Percentiles rank a stretch among this genome's conserved stretches.
Conservation (phyloP, 2,329 filamentous ascomycete genomes). For the Trichophaea hybrida region DNA sequence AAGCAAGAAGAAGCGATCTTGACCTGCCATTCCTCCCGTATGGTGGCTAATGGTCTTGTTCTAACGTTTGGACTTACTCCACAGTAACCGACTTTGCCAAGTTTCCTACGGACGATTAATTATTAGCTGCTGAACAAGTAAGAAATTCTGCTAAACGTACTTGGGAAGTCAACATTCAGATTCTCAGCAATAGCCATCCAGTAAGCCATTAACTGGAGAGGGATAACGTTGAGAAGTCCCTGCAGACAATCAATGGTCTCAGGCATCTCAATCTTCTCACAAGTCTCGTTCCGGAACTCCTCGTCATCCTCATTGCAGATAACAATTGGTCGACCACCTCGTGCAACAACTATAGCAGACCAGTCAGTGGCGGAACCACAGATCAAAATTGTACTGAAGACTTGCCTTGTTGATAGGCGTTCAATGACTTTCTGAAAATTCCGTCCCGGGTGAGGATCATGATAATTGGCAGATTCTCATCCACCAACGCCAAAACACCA, state of each 20-base stretch:
- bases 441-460: slow-evolving; percentile 97
- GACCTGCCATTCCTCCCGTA: background rate
- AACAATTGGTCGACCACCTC: slow-evolving; percentile 89
- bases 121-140: background rate
- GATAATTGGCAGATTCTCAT: slow-evolving; percentile 97
- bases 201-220: slow-evolving; percentile 94
- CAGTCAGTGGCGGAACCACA: background rate
- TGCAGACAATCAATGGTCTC: slow-evolving; percentile 90
- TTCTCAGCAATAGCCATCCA: slow-evolving; percentile 95
- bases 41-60: background rate
- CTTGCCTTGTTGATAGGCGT: slow-evolving; percentile 92
- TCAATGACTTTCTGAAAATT: slow-evolving; percentile 97
- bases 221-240: slow-evolving; percentile 94
- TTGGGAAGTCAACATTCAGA: slow-evolving; percentile 94
- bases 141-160: slow-evolving; percentile 30
- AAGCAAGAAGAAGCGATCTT: background rate
- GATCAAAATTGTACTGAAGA: background rate
- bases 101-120: slow-evolving; percentile 39
- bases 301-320: slow-evolving; percentile 87
- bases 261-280: slow-evolving; percentile 94
- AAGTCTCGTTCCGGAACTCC: slow-evolving; percentile 77
- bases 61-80: slow-evolving; percentile 48
- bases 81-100: slow-evolving; percentile 98
- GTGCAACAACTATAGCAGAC: slow-evolving; percentile 60
- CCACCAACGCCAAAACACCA: slow-evolving; percentile 89